Evolutionary conservation across 345 rosid genomes (phyloP), one percentile per base, ranked within the genome.

Genomic region (Cochlearia excelsa): DNA sequence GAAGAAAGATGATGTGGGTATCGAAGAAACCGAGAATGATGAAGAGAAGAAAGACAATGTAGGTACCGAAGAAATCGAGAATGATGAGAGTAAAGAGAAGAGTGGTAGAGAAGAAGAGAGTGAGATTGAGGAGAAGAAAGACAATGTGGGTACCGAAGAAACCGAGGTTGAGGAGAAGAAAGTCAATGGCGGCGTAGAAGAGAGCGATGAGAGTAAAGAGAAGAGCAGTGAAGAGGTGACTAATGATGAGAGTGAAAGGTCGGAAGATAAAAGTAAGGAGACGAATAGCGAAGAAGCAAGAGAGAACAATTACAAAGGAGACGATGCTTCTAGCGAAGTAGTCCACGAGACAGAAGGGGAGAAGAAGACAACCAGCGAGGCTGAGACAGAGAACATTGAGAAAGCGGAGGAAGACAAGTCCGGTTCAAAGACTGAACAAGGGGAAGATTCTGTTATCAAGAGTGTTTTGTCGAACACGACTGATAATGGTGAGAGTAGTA

Each of bases 241-340:
- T 30, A 55, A 62, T 51, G 66, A 62, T 51, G 66, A 62, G 66
- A 62, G 42, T 41, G 48, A 51, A 61, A 10, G 49, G 27, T 3
- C 57, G 3, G 65, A 37, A 43, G 68, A 40, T 7, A 51, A 16
- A 6, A 38, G 34, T 62, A 67, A 82, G 80, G 77, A 75, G 33
- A 57, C 49, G 33, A 70, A 48, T 39, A 64, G 35, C 57, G 83
- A 79, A 63, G 87, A 78, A 68, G 83, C 83, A 26, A 83, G 93
- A 62, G 96, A 85, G 75, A 81, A 75, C 38, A 75, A 85, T 54
- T 85, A 88, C 76, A 82, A 81, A 28, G 93, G 88, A 49, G 90
- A 83, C 68, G 86, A 85, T 83, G 93, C 90, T 59, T 85, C 88
- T 35, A 83, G 93, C 39, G 90, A 85, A 57, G 93, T 85, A n/a